Conservation (phyloP, 495 filamentous ascomycete genomes). For the Trypethelium eluteriae region DNA sequence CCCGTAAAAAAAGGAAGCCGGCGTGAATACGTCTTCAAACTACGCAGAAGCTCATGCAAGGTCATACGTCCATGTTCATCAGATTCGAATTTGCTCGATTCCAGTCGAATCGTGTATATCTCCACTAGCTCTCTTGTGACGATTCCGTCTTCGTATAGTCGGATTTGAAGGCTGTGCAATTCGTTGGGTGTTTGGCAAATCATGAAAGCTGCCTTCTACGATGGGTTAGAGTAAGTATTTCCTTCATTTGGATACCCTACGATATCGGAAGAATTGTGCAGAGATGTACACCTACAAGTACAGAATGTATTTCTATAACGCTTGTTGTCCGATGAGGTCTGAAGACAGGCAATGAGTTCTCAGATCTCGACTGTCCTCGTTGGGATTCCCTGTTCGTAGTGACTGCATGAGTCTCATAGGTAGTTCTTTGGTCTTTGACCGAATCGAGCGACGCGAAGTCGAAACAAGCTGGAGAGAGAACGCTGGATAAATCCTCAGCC, state of each 20-base stretch:
- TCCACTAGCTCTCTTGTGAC: conserved; percentile 2
- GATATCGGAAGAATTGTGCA: neutral
- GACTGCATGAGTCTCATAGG: neutral
- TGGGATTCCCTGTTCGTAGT: neutral
- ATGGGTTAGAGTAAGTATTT: neutral
- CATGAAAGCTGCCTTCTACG: neutral
- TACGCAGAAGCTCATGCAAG: neutral
- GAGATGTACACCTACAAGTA: neutral
- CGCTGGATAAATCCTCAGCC: neutral
- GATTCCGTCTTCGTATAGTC: neutral
- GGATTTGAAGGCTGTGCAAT: neutral
- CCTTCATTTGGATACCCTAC: neutral
- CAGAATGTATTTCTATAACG: neutral
- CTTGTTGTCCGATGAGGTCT: neutral
- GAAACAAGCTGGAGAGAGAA: neutral
- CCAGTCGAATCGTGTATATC: neutral
- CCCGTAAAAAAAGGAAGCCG: neutral
- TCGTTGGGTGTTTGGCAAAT: neutral
- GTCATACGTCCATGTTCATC: neutral
- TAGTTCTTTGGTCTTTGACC: neutral
- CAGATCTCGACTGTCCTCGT: neutral
- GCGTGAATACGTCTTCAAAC: neutral
- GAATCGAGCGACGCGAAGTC: neutral
- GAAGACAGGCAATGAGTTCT: neutral
- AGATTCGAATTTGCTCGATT: neutral